Conservation (phyloP, 2,329 filamentous ascomycete genomes). For the Rhinocladiella mackenziei region DNA sequence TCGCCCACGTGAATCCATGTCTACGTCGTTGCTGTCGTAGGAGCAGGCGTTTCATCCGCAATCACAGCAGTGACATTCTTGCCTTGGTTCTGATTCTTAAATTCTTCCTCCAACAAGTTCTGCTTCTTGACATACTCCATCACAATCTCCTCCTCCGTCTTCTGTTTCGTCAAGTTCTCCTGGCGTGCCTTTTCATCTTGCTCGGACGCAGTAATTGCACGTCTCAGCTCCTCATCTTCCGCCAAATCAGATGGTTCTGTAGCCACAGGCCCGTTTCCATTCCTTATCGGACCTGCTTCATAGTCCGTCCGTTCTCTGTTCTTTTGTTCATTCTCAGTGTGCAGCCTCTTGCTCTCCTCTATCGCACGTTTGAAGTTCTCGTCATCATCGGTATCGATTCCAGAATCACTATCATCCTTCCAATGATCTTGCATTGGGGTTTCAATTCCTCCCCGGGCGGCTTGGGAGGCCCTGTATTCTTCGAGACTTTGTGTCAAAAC, state of each 20-base stretch:
- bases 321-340: constrained; percentile 20
- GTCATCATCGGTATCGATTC: constrained; percentile 33
- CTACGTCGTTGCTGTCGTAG: too few species aligned
- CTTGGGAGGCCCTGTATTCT: constrained; percentile 31
- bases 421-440: neutral
- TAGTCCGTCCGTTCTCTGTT: constrained; percentile 9
- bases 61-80: too few species aligned
- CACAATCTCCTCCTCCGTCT: constrained; percentile 67
- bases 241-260: too few species aligned
- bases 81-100: too few species aligned
- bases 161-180: constrained; percentile 35
- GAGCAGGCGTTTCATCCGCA: too few species aligned
- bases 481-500: constrained; percentile 44
- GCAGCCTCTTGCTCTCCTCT: constrained; percentile 28
- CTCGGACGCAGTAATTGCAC: constrained; percentile 49
- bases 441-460: neutral
- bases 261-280: too few species aligned
- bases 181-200: constrained; percentile 44
- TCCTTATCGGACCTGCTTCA: too few species aligned
- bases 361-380: constrained; percentile 41
- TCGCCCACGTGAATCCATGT: too few species aligned
- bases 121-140: constrained; percentile 75
- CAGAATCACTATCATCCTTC: constrained; percentile 29
- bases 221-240: constrained; percentile 48
- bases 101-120: constrained; percentile 65